These are phyloP conservation scores for Candida krabiensis DNA, from an alignment of 805 yeast genomes.

Conservation along the genomic window DNA sequence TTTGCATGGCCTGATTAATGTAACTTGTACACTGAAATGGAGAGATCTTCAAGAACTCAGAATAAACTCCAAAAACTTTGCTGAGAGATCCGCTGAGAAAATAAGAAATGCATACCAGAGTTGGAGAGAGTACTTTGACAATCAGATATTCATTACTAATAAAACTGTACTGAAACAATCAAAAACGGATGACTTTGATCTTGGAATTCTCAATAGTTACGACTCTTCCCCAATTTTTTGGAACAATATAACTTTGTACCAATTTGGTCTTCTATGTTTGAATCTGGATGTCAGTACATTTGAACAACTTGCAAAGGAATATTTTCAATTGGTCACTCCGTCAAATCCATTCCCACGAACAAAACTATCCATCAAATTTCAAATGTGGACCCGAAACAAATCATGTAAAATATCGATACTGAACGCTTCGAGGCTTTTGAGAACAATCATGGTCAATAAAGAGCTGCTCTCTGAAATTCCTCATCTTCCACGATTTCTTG, in stretches of 20 bases:
- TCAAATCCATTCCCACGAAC: slow-evolving; percentile 3
- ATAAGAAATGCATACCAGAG: slow-evolving; percentile 33
- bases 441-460: slow-evolving; percentile 25
- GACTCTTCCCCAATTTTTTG: slow-evolving; percentile 36
- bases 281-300: slow-evolving; percentile 9
- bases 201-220: slow-evolving; percentile 28
- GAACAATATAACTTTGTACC: slow-evolving; percentile 19
- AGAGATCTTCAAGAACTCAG: slow-evolving; percentile 33
- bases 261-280: slow-evolving; percentile 13
- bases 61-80: slow-evolving; percentile 32
- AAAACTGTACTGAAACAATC: slow-evolving; percentile 2
- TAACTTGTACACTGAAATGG: slow-evolving; percentile 13
- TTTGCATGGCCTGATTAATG: slow-evolving; percentile 33
- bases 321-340: not conserved
- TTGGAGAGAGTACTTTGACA: slow-evolving; percentile 39
- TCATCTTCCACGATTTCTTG: slow-evolving; percentile 22
- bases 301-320: slow-evolving; percentile 8
- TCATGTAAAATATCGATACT: slow-evolving; percentile 12
- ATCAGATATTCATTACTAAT: slow-evolving; percentile 26
- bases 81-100: slow-evolving; percentile 30
- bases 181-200: slow-evolving; percentile 1
- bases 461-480: slow-evolving; percentile 24
- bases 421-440: slow-evolving; percentile 31
- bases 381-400: slow-evolving; percentile 11
- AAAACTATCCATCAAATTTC: slow-evolving; percentile 5